Base-by-base conservation (phyloP, 2,329 filamentous ascomycete genomes). In the Colletotrichum caudatum region DNA sequence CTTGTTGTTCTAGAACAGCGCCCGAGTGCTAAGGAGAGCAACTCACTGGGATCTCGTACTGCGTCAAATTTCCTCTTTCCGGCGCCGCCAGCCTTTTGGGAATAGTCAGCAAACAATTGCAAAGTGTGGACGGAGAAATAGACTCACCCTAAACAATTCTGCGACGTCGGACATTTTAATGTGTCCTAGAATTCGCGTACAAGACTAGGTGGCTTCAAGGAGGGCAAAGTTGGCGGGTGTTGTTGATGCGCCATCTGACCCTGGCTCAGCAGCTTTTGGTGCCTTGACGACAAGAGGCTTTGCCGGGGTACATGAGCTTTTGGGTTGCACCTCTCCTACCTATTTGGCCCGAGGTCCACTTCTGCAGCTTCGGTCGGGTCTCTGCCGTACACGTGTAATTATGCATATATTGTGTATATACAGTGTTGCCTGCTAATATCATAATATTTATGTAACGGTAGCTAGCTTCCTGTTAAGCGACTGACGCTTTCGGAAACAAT, bases 61-160 rank as follows among this genome's bases (percentile, higher is more conserved):
- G 88, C 84, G 72, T 91, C 89, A 65, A 90, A 82, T 80, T 91
- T 92, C 76, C 90, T 87, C 79, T 92, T 92, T 82, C 85, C 87
- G 66, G 84, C 79, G 39, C 83, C 78, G 71, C 86, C 84, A 26
- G 84, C 80, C 72, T 80, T 82, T 82, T 82, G 75, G 71, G 33
- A 71, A 66, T 66, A 81, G 70, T 73, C 44, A 73, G 73, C 69
- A 61, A 2, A 20, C n/a, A 26, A 54, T 7, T 7, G 14, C 1
- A 20, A 16, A 5, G 7, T 6, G 20, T 16, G 46, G 14, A 23
- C 26, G 39, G 58, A 5, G 54, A 64, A 58, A 12, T 72, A 78
- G 9, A 26, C 77, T 69, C 74, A 84, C 88, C 81, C 89, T 87
- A 80, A 90, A 90, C 14, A 90, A 81, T 26, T 90, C 88, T 74